Evolutionary conservation across 768 basidiomycete species (phyloP), one percentile per base, ranked within the genome.

Genomic region (Hebeloma cylindrosporum): DNA sequence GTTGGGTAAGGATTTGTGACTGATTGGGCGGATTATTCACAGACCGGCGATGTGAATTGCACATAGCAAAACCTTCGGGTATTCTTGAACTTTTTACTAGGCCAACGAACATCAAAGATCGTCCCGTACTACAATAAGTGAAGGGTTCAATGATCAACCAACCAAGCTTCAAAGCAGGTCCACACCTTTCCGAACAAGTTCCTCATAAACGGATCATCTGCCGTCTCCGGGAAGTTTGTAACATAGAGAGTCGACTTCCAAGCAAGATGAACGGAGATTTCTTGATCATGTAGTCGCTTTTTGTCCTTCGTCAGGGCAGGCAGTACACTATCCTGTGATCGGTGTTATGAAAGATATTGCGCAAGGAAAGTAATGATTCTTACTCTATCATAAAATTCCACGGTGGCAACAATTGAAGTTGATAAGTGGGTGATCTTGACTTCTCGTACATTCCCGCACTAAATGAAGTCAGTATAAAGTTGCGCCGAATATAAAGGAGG

Each of bases 21-120:
- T 17, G 7, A 7, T 18, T 23, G 3, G 10, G 13, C 45, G 25
- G 33, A 9, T 23, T 5, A 21, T 31, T n/a, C 6, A 71, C 86
- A 40, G 45, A 92, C 94, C 0, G 91, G 89, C 14, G 82, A 82
- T 1, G 84, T 85, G 60, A 80, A 97, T 50, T 98, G 96, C 1
- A 99, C 73, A 62, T 98, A 99, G 58, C 91, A 93, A 64, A 99
- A 98, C 31, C 96, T 78, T 26, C 96, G 73, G 2, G 88, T 86
- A 45, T 71, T 82, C 66, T 93, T 95, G 74, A 92, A 93, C 60
- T 96, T 96, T 60, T 94, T 94, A 67, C 92, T 94, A 4, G 96
- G 96, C 95, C 95, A 98, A 23, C 96, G 87, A 13, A 93, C 88
- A 52, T 98, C 94, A 48, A 98, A 89, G 42, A 99, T 78, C 4